phyloP scores from a whole-genome alignment of 2,329 filamentous ascomycete genomes.

The Chaetomiaceae sp. region DNA sequence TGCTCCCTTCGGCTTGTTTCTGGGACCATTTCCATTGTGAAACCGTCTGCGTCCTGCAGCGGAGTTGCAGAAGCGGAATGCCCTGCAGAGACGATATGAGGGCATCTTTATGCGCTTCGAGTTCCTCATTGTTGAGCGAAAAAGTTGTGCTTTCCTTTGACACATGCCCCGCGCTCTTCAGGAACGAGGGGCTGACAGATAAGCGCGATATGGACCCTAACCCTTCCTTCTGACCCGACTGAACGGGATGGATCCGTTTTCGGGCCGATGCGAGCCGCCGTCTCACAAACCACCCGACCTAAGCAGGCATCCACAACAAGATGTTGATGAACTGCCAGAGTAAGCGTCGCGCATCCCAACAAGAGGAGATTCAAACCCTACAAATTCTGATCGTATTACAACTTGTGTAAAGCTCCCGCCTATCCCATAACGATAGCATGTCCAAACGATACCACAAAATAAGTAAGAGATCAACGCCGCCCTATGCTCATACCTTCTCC shows the following conservation, averaged over 20 bases:
- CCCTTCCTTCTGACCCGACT: background rate
- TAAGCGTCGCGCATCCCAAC: too few species aligned
- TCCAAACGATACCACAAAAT: background rate
- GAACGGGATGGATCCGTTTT: too few species aligned
- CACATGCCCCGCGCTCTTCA: background rate
- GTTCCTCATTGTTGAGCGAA: background rate
- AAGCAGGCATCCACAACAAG: too few species aligned
- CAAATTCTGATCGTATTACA: too few species aligned
- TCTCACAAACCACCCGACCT: too few species aligned
- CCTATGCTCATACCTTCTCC: background rate
- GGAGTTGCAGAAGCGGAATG: background rate
- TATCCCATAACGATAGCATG: too few species aligned
- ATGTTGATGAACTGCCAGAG: too few species aligned
- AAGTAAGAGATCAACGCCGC: background rate
- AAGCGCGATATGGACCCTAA: slow-evolving; percentile 2
- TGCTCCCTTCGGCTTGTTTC: background rate
- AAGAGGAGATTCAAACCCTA: too few species aligned
- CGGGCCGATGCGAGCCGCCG: too few species aligned
- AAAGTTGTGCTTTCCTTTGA: background rate
- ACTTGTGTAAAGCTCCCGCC: too few species aligned
- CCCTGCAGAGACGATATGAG: background rate
- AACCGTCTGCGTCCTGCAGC: background rate
- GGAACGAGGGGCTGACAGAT: background rate
- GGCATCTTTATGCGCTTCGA: background rate
- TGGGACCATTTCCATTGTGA: background rate